Evolutionary conservation across 2,329 filamentous ascomycete species (phyloP).

Genomic region (Fusarium transvaalense): DNA sequence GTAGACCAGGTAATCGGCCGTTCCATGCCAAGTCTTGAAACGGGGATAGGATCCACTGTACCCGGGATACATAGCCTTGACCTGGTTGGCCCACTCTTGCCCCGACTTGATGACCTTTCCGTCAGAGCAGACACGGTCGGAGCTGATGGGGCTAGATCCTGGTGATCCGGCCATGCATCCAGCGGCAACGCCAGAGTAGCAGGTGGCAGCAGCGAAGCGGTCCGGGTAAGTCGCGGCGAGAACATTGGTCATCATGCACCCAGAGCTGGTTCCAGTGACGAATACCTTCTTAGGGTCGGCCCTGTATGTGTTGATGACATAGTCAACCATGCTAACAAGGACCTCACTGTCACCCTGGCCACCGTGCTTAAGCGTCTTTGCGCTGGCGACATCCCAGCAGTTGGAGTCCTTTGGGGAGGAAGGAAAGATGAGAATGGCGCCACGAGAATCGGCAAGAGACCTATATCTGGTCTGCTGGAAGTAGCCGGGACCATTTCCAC

Average conservation of each 20-base stretch:
- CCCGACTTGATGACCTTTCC: constrained; percentile 61
- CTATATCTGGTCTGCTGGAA: constrained; percentile 65
- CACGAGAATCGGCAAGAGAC: constrained; percentile 64
- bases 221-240: constrained; percentile 68
- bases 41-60: constrained; percentile 63
- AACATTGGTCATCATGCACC: constrained; percentile 55
- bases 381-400: constrained; percentile 72
- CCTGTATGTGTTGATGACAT: constrained; percentile 60
- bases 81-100: constrained; percentile 57
- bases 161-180: constrained; percentile 61
- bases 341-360: constrained; percentile 64
- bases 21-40: constrained; percentile 72
- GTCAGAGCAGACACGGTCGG: constrained; percentile 62
- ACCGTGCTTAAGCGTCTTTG: constrained; percentile 61
- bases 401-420: constrained; percentile 54
- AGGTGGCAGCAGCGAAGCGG: constrained; percentile 64
- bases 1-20: constrained; percentile 61
- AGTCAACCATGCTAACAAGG: constrained; percentile 68
- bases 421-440: constrained; percentile 67
- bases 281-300: constrained; percentile 63
- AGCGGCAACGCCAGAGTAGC: constrained; percentile 66
- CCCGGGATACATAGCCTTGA: constrained; percentile 62
- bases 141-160: constrained; percentile 54
- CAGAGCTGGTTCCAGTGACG: constrained; percentile 55
- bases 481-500: constrained; percentile 65